Base-by-base conservation (phyloP, 179 eudicot species). In the Amaranthus tricolor region DNA sequence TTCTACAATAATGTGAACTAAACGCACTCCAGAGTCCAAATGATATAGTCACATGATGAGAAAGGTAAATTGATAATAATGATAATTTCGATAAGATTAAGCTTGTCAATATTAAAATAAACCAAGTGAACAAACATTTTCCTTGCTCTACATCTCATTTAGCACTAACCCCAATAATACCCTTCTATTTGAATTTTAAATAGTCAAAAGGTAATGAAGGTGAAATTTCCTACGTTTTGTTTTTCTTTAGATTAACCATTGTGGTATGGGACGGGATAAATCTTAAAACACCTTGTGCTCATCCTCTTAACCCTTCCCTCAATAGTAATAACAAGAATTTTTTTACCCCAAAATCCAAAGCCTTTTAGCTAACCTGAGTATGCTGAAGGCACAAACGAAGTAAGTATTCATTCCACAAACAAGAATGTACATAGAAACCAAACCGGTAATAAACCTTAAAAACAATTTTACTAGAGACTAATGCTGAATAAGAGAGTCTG, bases 381-480 rank as follows among this genome's bases (percentile, higher is more conserved):
- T 16, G 62, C 48, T 40, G 43, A 70, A n/a, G 74, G 44, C n/a
- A 56, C 6, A 15, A 54, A 40, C 5, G 6, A 15, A 47, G 48
- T 19, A 65, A 45, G 14, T 0, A 10, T 3, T 31, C 12, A 21
- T 51, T 51, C 45, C 71, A 67, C 43, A 16, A 9, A 8, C 10
- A 57, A 72, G 9, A 13, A 24, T 11, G 11, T 64, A 19, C 5
- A 31, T 44, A 53, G 13, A 52, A 73, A 64, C 10, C 21, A 14
- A 55, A 65, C 20, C 16, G 6, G 0, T 40, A 47, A 16, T 31
- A 6, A 16, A 40, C 58, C 51, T 40, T 40, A 40, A 17, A 48
- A 53, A 62, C 19, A 74, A 53, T 58, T 16, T 74, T 53, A 11
- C 15, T 66, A 40, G 58, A 75, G 21, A 14, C 20, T 12, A 20